Conservation (phyloP, 2,329 filamentous ascomycete species). For the Cyphellophora attinorum region DNA sequence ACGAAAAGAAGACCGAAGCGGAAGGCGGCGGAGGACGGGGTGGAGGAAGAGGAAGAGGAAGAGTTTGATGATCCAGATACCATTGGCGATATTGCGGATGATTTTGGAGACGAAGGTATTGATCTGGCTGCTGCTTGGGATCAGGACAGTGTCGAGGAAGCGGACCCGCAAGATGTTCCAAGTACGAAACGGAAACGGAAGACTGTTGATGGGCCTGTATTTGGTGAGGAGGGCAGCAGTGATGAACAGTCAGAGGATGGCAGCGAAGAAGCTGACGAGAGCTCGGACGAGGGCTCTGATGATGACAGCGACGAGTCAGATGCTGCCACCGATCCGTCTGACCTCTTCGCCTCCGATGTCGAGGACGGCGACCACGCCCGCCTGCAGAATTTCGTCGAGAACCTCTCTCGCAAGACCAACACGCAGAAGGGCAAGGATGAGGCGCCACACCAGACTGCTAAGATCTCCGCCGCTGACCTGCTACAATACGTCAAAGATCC, state of each 20-base stretch:
- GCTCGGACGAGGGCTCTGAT: conserved; percentile 35
- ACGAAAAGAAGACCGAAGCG: conserved; percentile 17
- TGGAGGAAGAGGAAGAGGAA: conserved; percentile 39
- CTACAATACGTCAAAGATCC: conserved; percentile 64
- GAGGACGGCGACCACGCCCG: conserved; percentile 49
- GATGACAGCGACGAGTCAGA: conserved; percentile 43
- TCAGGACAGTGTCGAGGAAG: conserved; percentile 41
- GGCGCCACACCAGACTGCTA: conserved; percentile 38
- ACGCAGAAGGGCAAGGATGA: conserved; percentile 33
- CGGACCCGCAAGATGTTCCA: conserved; percentile 27
- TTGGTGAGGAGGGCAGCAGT: conserved; percentile 18
- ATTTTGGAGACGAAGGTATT: conserved; percentile 52
- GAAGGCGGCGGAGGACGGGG: conserved; percentile 31
- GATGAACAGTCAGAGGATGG: conserved; percentile 26
- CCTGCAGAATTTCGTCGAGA: conserved; percentile 54
- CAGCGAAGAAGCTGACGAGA: conserved; percentile 35
- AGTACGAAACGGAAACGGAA: conserved; percentile 20
- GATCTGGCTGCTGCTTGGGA: conserved; percentile 55
- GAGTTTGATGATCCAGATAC: conserved; percentile 20
- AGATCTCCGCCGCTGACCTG: conserved; percentile 68
- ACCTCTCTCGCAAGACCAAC: conserved; percentile 5
- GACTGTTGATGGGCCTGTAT: not conserved
- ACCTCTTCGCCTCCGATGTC: conserved; percentile 38
- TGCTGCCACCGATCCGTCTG: too few species aligned
- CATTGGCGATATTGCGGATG: conserved; percentile 24